Evolutionary conservation across 2,329 filamentous ascomycete genomes (phyloP).

Genomic region (Colletotrichum destructivum): DNA sequence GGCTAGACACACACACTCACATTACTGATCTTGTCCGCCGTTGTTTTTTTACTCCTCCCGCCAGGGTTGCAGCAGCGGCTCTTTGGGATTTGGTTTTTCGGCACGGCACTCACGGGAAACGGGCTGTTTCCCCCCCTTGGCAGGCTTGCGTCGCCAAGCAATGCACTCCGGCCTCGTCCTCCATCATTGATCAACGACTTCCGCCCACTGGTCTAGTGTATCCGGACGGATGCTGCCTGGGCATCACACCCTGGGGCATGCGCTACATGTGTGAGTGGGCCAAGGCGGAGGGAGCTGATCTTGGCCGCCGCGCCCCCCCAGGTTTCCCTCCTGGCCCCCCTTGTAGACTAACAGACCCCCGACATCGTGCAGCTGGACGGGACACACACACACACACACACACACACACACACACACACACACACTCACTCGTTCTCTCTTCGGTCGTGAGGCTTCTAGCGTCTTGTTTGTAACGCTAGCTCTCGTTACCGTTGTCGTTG

Average conservation of each 20-base stretch:
- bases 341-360: constrained; percentile 17
- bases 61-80: constrained; percentile 13
- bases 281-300: constrained; percentile 24
- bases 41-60: background rate
- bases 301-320: constrained; percentile 31
- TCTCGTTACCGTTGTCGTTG: background rate
- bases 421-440: background rate
- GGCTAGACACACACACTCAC: constrained; percentile 9
- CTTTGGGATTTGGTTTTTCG: constrained; percentile 6
- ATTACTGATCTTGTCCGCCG: too few relatives aligned
- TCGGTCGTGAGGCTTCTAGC: constrained; percentile 7
- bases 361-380: constrained; percentile 25
- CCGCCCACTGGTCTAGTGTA: too few relatives aligned
- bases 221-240: too few relatives aligned
- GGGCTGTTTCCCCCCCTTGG: constrained; percentile 10
- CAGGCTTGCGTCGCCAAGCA: constrained; percentile 33
- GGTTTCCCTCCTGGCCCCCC: constrained; percentile 31
- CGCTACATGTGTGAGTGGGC: constrained; percentile 29
- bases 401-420: too few relatives aligned
- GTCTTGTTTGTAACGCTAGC: background rate
- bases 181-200: background rate
- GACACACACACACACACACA: background rate
- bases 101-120: constrained; percentile 27
- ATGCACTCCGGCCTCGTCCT: background rate
- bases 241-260: constrained; percentile 11